Evolutionary conservation across 2,329 filamentous ascomycete species (phyloP).

Genomic region (Aureobasidium sp.): DNA sequence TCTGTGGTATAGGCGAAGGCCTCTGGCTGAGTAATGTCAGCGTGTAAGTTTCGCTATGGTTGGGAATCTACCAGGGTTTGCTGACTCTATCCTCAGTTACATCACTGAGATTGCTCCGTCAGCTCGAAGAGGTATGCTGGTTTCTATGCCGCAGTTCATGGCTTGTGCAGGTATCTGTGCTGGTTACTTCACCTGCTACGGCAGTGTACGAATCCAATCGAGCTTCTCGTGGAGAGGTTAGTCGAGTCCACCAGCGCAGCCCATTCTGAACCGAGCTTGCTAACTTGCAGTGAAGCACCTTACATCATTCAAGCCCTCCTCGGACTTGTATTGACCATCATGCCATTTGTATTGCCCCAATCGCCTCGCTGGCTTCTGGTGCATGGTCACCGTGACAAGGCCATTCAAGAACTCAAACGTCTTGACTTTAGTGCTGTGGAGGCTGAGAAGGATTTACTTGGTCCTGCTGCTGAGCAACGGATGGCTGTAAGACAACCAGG

Average conservation of each 20-base stretch:
- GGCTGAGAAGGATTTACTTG: slow-evolving; percentile 40
- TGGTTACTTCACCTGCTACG: slow-evolving; percentile 56
- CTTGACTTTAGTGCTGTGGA: slow-evolving; percentile 33
- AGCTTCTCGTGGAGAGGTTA: slow-evolving; percentile 6
- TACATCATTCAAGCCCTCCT: slow-evolving; percentile 42
- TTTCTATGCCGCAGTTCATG: slow-evolving; percentile 16
- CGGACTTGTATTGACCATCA: slow-evolving; percentile 31
- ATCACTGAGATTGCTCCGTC: slow-evolving; percentile 51
- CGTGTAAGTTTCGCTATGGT: slow-evolving; percentile 30
- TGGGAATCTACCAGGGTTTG: not conserved
- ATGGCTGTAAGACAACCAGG: slow-evolving; percentile 9
- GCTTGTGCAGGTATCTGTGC: slow-evolving; percentile 40
- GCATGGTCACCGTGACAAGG: slow-evolving; percentile 40
- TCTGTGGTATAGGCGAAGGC: slow-evolving; percentile 53
- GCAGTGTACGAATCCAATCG: slow-evolving; percentile 29
- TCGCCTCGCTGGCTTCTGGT: slow-evolving; percentile 51
- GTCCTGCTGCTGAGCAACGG: slow-evolving; percentile 17
- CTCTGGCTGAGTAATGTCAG: slow-evolving; percentile 48
- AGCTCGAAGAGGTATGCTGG: slow-evolving; percentile 34
- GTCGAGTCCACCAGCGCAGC: slow-evolving; percentile 24
- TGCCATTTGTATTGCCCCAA: slow-evolving; percentile 41
- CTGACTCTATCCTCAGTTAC: slow-evolving; percentile 29
- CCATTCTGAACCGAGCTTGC: slow-evolving; percentile 41
- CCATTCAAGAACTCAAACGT: slow-evolving; percentile 32
- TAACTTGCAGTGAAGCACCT: slow-evolving; percentile 28